These are phyloP conservation scores for Hyaloscypha hepaticicola DNA, from an alignment of 495 filamentous ascomycete genomes.

Conservation along the genomic window DNA sequence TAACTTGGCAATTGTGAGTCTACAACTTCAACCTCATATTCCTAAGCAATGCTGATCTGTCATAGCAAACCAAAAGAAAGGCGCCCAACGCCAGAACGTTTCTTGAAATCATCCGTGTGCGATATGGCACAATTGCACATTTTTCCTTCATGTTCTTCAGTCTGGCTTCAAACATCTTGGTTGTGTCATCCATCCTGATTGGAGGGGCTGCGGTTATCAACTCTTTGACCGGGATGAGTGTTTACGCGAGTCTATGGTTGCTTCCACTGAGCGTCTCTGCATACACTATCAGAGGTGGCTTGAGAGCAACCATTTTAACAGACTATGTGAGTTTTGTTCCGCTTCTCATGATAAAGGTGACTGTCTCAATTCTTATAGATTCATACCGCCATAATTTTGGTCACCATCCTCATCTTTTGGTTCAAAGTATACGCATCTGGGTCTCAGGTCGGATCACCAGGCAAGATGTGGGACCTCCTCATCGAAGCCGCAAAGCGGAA, in stretches of 20 bases:
- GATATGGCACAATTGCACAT: constrained; percentile 39
- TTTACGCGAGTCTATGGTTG: neutral
- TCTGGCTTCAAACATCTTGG: neutral
- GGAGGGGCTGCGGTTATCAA: neutral
- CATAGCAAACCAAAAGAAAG: constrained; percentile 35
- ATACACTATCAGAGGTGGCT: constrained; percentile 24
- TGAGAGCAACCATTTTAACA: constrained; percentile 44
- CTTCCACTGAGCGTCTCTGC: constrained; percentile 17
- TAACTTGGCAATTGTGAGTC: constrained; percentile 1
- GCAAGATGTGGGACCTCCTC: neutral
- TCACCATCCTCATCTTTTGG: neutral
- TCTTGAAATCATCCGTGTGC: constrained; percentile 41
- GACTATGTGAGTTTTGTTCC: constrained; percentile 37
- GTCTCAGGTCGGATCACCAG: neutral
- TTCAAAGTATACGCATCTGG: neutral
- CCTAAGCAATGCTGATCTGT: neutral
- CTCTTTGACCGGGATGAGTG: neutral
- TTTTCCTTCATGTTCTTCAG: constrained; percentile 26
- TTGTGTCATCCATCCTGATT: neutral
- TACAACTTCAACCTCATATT: neutral
- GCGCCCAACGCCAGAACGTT: constrained; percentile 47
- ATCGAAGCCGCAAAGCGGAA: neutral
- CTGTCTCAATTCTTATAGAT: no score
- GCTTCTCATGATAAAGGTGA: constrained; percentile 37
- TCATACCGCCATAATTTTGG: neutral